Evolutionary conservation across 2,329 filamentous ascomycete genomes (phyloP), one percentile per base, ranked within the genome.

Genomic region (Sporothrix curviconia): DNA sequence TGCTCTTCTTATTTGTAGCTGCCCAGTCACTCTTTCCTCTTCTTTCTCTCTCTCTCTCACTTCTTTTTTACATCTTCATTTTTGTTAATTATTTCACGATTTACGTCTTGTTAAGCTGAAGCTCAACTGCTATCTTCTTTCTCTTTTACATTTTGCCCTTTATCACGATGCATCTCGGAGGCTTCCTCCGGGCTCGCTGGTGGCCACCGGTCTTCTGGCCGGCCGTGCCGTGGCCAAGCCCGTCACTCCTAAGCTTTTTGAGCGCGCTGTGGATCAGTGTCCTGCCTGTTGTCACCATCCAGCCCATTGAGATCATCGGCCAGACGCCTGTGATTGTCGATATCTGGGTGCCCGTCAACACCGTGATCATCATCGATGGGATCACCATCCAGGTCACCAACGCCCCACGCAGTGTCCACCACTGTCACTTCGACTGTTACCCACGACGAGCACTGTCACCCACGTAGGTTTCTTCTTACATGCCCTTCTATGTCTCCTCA

Each of bases 271-370:
- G 3, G 56, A 59, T 3, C 24, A 30, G 15, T 63, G 61, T 19
- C 61, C 62, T 0, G 51, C 36, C 5, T n/a, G 58, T 60, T 3
- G 57, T 60, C 4, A 56, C 47, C 1, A 22, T 64, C 2, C 62
- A 64, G 53, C 62, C 62, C 6, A 44, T 63, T 32, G 58, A 63
- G 34, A n/a, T 62, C 5, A n/a, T 62, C 11, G 58, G 53, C 4
- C 19, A 34, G 34, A 55, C 55, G 9, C 60, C 61, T 2, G 22
- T 62, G 0, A 28, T 61, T 11, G 8, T 63, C 7, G 52, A 62
- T 25, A 24, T 50, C 15, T 56, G 7, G 15, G 32, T 63, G 8
- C 17, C 43, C 5, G 30, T 19, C 34, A 63, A 64, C 60, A 64
- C 61, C 0, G 56, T 56, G 11, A 25, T 62, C 4, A 22, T 59